Evolutionary conservation across 2,329 filamentous ascomycete species (phyloP), one percentile per base, ranked within the genome.

Genomic region (Fusarium sp.): DNA sequence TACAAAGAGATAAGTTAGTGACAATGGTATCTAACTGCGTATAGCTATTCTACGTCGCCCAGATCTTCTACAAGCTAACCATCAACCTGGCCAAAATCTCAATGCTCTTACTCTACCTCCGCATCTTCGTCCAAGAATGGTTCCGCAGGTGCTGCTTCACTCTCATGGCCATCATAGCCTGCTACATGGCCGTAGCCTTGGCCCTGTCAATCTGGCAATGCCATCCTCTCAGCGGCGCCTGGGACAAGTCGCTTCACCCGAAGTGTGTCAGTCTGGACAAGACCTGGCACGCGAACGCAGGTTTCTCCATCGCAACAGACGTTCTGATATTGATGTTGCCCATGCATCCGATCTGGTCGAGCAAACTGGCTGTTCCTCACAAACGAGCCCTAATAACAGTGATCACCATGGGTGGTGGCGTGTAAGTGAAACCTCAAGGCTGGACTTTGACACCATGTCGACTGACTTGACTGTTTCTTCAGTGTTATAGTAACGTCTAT

Each of bases 51-150:
- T 86, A 82, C 62, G 72, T 84, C 25, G 80, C 82, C 4, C 84
- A 87, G 66, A 81, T 84, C 51, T 82, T 84, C 60, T 87, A 87
- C 75, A 87, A 87, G 67, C 74, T 84, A 64, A 82, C 82, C 41
- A 82, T 87, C 60, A 85, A 84, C 70, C 75, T 85, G 32, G 85
- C 83, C 3, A 87, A 87, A 67, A 74, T 81, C 3, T 86, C 84
- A 4, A 84, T 86, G 51, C 73, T 86, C 8, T 75, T 85, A 4
- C 79, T 87, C 19, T 88, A 87, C 67, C 82, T 85, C 22, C 82
- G 84, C 25, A 84, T 87, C 46, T 87, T 87, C 59, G 76, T 82
- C 22, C 78, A 82, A 46, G 76, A 62, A 45, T 81, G 78, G 74
- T 86, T 87, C 67, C 78, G 80, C 10, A 76, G 78, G 4, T 73